Conservation (phyloP, 2,329 filamentous ascomycete species). For the Orbilia ellipsospora region DNA sequence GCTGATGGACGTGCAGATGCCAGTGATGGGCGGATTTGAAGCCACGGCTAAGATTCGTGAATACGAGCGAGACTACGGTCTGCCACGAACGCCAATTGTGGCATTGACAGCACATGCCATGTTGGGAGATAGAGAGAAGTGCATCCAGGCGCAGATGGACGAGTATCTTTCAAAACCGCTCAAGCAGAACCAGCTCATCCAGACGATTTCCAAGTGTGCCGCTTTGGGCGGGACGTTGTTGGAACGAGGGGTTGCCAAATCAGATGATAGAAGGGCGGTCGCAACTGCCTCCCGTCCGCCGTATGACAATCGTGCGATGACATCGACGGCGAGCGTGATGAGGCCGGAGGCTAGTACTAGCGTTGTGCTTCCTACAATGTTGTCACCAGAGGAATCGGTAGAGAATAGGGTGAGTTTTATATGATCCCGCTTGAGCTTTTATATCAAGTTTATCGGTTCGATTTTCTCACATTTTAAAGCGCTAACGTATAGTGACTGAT, state of each 20-base stretch:
- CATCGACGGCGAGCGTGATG: constrained; percentile 42
- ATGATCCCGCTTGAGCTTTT: not conserved
- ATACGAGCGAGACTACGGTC: constrained; percentile 83
- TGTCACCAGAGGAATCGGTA: constrained; percentile 34
- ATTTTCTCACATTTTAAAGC: constrained; percentile 18
- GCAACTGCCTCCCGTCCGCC: constrained; percentile 58
- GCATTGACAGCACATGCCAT: constrained; percentile 97
- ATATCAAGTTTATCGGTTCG: constrained; percentile 4
- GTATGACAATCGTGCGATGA: constrained; percentile 43
- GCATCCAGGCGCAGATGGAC: constrained; percentile 98
- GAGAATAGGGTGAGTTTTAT: constrained; percentile 44
- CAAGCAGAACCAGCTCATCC: constrained; percentile 96
- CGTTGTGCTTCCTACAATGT: constrained; percentile 18
- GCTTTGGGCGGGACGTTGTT: constrained; percentile 86
- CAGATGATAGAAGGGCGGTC: constrained; percentile 60
- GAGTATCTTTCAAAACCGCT: constrained; percentile 97
- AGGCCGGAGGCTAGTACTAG: constrained; percentile 51
- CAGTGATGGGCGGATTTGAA: constrained; percentile 95
- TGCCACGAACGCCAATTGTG: constrained; percentile 91
- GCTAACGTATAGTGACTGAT: constrained; percentile 29
- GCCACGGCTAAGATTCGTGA: constrained; percentile 96
- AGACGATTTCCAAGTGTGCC: constrained; percentile 96
- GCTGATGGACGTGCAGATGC: constrained; percentile 99
- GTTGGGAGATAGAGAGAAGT: constrained; percentile 97
- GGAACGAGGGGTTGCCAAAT: constrained; percentile 69